A percentile compares a stretch with the other conserved stretches of the same genome.
These are phyloP conservation scores for Arxiozyma slooffiae DNA, from an alignment of 1,139 yeast species.

Conservation along the genomic window DNA sequence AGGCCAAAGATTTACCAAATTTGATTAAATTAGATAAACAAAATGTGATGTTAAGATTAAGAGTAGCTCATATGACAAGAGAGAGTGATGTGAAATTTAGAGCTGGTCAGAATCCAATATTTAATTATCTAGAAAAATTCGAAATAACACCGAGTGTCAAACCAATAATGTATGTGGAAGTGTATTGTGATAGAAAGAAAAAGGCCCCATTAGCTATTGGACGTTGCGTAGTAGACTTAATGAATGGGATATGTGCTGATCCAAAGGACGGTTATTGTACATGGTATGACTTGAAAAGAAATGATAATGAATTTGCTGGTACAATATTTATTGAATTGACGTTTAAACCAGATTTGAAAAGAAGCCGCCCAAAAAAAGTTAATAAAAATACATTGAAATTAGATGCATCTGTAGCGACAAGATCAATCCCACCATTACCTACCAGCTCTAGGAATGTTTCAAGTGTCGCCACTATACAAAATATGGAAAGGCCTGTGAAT, in stretches of 20 bases:
- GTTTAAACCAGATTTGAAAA: slow-evolving; percentile 48
- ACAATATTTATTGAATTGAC: slow-evolving; percentile 85
- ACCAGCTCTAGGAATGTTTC: slow-evolving; percentile 13
- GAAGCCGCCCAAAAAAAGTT: slow-evolving; percentile 7
- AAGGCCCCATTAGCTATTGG: slow-evolving; percentile 82
- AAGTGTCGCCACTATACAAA: not conserved
- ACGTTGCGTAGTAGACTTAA: slow-evolving; percentile 65
- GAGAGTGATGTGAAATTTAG: slow-evolving; percentile 64
- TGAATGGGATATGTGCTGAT: slow-evolving; percentile 55
- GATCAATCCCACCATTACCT: slow-evolving; percentile 35
- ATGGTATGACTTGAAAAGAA: slow-evolving; percentile 68
- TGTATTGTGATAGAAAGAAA: slow-evolving; percentile 72
- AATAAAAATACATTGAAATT: slow-evolving; percentile 13
- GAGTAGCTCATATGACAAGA: slow-evolving; percentile 73
- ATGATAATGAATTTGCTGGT: slow-evolving; percentile 69
- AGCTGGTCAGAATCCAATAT: slow-evolving; percentile 86
- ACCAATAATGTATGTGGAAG: slow-evolving; percentile 58
- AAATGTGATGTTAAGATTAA: slow-evolving; percentile 71
- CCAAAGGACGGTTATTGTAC: slow-evolving; percentile 72
- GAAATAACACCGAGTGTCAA: slow-evolving; percentile 51
- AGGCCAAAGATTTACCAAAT: slow-evolving; percentile 72
- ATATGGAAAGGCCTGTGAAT: not conserved
- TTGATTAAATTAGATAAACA: slow-evolving; percentile 77
- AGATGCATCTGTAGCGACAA: slow-evolving; percentile 25
- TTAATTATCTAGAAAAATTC: slow-evolving; percentile 74